Base-by-base conservation (phyloP, 1,284 basidiomycete genomes). In the Papiliotrema fonsecae region DNA sequence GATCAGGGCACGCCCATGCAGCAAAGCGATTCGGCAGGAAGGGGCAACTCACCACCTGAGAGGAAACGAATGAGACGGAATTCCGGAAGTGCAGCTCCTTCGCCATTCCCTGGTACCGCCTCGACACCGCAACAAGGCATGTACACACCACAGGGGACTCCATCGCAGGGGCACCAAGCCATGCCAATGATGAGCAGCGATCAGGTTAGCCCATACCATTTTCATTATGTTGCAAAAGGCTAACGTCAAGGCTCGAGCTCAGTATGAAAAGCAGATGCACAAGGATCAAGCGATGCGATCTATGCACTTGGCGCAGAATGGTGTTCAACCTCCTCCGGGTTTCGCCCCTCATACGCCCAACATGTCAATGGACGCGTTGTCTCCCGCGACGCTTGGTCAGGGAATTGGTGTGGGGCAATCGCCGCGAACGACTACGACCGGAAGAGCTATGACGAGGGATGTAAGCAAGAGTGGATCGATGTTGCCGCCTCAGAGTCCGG, bases 401-500 rank as follows among this genome's bases (percentile, higher is more conserved):
- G 19, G 21, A 18, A 37, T 46, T 18, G 45, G 45, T 6, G 35
- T 46, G 7, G 45, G 45, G 21, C 45, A 46, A 24, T 46, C 45
- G 19, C 50, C 50, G 3, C 25, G 50, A 2, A 52, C 13, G 11
- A 18, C 39, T 14, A 39, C 50, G 47, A 42, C 52, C 42, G 18
- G 42, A 14, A 42, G 41, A 40, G 45, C 56, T 18, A 64, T 67
- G 60, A 56, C 59, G 46, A 51, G 67, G 34, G 65, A 66, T 50
- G 60, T 61, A 52, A 67, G 66, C 51, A 65, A 67, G 48, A 58
- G 57, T 16, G 65, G 64, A 7, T 57, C 64, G 16, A 70, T 70
- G 69, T 57, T 65, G 21, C 67, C 69, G 4, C 69, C 69, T 22
- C 65, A 69, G 31, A 61, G 59, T 47, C 68, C 66, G 2, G 66